Evolutionary conservation across 1,139 yeast genomes (phyloP).

Genomic region (Saccharomyces hybrid): DNA sequence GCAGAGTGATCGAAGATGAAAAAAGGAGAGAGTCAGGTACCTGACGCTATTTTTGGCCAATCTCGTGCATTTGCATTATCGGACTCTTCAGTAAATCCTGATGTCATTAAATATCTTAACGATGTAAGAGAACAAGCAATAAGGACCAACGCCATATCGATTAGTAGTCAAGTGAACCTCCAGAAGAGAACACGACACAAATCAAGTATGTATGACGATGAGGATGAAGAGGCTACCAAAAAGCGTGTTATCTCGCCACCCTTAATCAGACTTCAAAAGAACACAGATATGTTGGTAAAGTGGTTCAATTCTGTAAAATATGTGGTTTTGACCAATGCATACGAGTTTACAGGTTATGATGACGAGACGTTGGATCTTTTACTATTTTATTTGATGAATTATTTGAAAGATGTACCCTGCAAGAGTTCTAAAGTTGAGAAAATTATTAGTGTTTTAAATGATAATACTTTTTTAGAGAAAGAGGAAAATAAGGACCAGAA

Average conservation of each 20-base stretch:
- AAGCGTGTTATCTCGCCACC: background rate
- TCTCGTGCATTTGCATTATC: conserved; percentile 22
- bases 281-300: conserved; percentile 8
- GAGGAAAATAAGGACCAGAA: conserved; percentile 5
- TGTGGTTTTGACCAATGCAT: conserved; percentile 5
- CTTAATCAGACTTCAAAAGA: conserved; percentile 7
- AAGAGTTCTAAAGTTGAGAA: background rate
- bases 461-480: background rate
- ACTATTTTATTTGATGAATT: conserved; percentile 13
- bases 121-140: conserved; percentile 27
- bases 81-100: conserved; percentile 24
- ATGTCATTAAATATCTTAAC: conserved; percentile 19
- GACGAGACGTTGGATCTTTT: conserved; percentile 15
- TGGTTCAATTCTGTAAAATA: conserved; percentile 15
- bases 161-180: background rate
- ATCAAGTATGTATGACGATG: conserved; percentile 25
- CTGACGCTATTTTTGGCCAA: conserved; percentile 29
- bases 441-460: background rate
- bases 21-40: conserved; percentile 5
- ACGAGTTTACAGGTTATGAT: conserved; percentile 16
- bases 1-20: background rate
- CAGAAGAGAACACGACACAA: conserved; percentile 4
- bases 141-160: conserved; percentile 17
- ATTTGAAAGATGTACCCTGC: conserved; percentile 6
- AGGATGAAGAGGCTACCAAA: conserved; percentile 2